Evolutionary conservation across 1,284 basidiomycete species (phyloP).

Genomic region (Moesziomyces aphidis): DNA sequence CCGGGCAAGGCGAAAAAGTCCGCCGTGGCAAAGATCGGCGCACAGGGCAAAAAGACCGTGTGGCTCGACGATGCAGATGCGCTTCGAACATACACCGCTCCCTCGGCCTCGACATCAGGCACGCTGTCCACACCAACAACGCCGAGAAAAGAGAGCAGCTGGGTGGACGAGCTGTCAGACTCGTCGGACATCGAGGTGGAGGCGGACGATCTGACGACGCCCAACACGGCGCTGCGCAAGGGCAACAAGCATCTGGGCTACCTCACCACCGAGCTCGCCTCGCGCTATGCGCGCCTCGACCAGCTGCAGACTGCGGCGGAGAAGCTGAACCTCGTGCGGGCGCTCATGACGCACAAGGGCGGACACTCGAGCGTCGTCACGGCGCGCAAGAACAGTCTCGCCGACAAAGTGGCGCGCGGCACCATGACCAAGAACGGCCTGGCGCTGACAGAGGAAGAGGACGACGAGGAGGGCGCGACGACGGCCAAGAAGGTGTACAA

Average conservation of each 20-base stretch:
- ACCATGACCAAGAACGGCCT: conserved; percentile 50
- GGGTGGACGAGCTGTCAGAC: conserved; percentile 39
- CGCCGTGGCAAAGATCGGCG: conserved; percentile 19
- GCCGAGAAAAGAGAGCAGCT: conserved; percentile 3
- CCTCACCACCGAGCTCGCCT: conserved; percentile 52
- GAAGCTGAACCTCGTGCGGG: conserved; percentile 57
- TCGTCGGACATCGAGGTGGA: conserved; percentile 25
- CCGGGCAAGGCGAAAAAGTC: conserved; percentile 8
- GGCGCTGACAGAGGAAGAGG: conserved; percentile 43
- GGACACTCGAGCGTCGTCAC: conserved; percentile 28
- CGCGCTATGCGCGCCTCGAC: conserved; percentile 55
- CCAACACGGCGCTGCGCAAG: conserved; percentile 22
- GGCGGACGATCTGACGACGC: background rate
- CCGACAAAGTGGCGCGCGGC: conserved; percentile 48
- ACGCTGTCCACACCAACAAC: background rate
- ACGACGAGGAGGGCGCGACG: conserved; percentile 33
- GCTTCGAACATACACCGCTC: conserved; percentile 15
- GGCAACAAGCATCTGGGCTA: conserved; percentile 55
- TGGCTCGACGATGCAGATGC: conserved; percentile 61
- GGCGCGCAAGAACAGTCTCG: conserved; percentile 22
- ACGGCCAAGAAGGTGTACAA: conserved; percentile 36
- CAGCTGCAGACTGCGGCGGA: conserved; percentile 49
- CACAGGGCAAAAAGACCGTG: conserved; percentile 63
- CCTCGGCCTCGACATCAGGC: conserved; percentile 3
- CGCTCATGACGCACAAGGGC: conserved; percentile 58